phyloP scores from a whole-genome alignment of 163 green algal species.

The Trebouxia gelatinosa region DNA sequence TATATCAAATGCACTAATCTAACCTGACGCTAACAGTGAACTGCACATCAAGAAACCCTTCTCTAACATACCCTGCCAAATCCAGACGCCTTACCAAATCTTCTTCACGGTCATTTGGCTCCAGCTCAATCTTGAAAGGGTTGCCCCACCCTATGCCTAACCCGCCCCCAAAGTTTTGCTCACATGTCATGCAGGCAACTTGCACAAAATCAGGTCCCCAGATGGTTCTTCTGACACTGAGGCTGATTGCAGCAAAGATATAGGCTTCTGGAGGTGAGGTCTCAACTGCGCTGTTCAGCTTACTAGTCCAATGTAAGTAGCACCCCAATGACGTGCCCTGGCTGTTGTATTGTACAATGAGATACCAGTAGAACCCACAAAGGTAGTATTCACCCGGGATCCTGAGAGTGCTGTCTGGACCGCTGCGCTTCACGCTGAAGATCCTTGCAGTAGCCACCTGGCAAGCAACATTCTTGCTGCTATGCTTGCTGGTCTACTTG shows the following conservation, averaged over 20 bases:
- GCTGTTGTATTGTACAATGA: slow-evolving; percentile 21
- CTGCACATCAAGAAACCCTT: slow-evolving; percentile 23
- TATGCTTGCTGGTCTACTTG: too few species aligned
- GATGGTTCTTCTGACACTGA: background rate
- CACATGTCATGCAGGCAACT: slow-evolving; percentile 12
- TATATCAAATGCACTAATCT: too few species aligned
- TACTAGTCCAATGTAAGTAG: slow-evolving; percentile 22
- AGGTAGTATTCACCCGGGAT: slow-evolving; percentile 21
- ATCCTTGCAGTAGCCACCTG: slow-evolving; percentile 13
- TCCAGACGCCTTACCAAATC: slow-evolving; percentile 11
- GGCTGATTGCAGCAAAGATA: slow-evolving; percentile 1
- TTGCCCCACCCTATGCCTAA: slow-evolving; percentile 27
- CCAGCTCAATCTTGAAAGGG: slow-evolving; percentile 18
- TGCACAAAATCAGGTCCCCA: slow-evolving; percentile 14
- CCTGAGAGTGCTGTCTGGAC: background rate
- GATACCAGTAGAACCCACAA: slow-evolving; percentile 28
- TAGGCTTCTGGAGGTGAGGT: slow-evolving; percentile 13
- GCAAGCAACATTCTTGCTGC: too few species aligned
- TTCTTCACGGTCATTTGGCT: background rate
- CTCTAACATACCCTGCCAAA: background rate
- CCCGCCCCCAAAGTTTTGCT: slow-evolving; percentile 13
- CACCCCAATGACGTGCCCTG: slow-evolving; percentile 16
- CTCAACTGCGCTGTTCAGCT: slow-evolving; percentile 9
- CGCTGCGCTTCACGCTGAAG: background rate
- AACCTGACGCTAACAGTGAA: slow-evolving; percentile 22